Evolutionary conservation across 192 early-diverging fungal species (phyloP), one percentile per base, ranked within the genome.

Genomic region (Gamsiella multidivaricata): DNA sequence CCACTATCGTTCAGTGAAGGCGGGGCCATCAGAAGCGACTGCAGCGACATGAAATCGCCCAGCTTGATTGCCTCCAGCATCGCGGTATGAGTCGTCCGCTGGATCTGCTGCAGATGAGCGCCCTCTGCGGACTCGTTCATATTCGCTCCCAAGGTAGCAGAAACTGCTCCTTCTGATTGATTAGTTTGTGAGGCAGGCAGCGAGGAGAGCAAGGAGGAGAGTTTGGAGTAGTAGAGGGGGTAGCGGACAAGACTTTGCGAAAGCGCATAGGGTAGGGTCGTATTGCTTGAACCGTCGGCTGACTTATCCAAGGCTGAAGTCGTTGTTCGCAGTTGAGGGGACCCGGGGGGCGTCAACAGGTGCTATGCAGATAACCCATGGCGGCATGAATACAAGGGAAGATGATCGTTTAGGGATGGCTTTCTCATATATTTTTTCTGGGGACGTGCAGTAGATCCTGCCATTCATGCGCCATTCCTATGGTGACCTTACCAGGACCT

Each of bases 21-120:
- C 17, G 84, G 69, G 51, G 71, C 23, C 51, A 86, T 69, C 23
- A 88, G 33, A 3, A 91, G 43, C 0, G 79, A 80, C 32, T 87
- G 85, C 0, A 91, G 56, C n/a, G 80, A 74, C 60, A 76, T 70
- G 65, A 84, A 83, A 59, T 91, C 89, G 10, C 88, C 81, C 28
- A 73, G 55, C 45, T 87, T 86, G 61, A 91, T 91, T 10, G 89
- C 87, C 29, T 84, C 80, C 37, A 91, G 29, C 10, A 85, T 61
- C 10, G 85, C 80, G n/a, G 72, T 37, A 34, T 87, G 87, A 3
- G 79, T 79, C 26, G 80, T 78, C 47, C 72, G 59, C 7, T 83
- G 70, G 42, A 80, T 61, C 20, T 79, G 66, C 17, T 73, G 70
- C 22, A 52, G 25, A 6, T 47, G 52, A 0, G 67, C 50, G 29